Conservation (phyloP, 2,329 filamentous ascomycete genomes). For the Penicillium sp. region DNA sequence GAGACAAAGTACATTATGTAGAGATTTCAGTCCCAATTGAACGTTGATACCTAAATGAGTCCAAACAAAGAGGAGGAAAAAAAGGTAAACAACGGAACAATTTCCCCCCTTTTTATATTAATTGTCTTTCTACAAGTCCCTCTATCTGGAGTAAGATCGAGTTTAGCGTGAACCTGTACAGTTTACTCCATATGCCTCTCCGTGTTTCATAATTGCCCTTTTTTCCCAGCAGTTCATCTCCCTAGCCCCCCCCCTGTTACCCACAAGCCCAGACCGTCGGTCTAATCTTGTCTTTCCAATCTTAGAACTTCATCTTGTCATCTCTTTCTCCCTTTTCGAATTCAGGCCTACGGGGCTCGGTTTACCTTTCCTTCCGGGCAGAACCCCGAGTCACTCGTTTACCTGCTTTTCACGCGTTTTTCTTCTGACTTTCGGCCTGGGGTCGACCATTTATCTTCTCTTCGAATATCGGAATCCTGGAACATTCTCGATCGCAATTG, state of each 20-base stretch:
- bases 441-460: conserved; percentile 5
- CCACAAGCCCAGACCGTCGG: conserved; percentile 15
- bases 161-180: neutral
- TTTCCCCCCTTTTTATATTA: neutral
- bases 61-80: neutral
- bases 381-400: conserved; percentile 20
- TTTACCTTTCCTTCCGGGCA: conserved; percentile 18
- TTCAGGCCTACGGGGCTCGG: conserved; percentile 16
- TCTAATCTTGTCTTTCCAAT: conserved; percentile 3
- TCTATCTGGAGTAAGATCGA: neutral
- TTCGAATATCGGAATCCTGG: conserved; percentile 3
- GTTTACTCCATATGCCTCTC: neutral
- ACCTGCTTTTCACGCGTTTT: conserved; percentile 11
- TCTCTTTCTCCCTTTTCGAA: conserved; percentile 9
- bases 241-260: conserved; percentile 6
- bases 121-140: neutral
- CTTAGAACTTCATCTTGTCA: conserved; percentile 14
- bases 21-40: neutral
- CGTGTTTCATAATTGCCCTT: conserved; percentile 6
- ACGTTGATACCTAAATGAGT: neutral
- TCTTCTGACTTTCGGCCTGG: conserved; percentile 14
- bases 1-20: neutral
- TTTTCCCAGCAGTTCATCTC: conserved; percentile 11
- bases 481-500: conserved; percentile 9
- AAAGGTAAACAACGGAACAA: conserved; percentile 1